Evolutionary conservation across 2,329 filamentous ascomycete genomes (phyloP), one percentile per base, ranked within the genome.

Genomic region (Xylaria hypoxylon): DNA sequence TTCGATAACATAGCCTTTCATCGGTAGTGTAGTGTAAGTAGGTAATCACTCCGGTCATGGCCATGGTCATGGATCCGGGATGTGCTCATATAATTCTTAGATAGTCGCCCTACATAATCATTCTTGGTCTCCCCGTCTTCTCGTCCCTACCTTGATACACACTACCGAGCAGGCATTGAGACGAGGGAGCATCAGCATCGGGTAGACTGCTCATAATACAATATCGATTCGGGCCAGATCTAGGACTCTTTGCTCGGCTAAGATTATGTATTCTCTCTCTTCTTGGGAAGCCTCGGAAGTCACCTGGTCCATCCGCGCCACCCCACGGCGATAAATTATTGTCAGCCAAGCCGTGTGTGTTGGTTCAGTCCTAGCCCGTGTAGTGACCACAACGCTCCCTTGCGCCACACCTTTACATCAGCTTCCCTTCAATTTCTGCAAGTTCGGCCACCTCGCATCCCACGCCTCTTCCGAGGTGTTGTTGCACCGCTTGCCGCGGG

Each of bases 401-500:
- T 61, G 50, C 58, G 66, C 61, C 66, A 70, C 66, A 64, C 24
- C 22, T 67, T 62, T 62, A 69, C 66, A 65, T 67, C 59, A 57
- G 50, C 53, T 67, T 67, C 60, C 45, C 59, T 40, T 52, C 62
- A 56, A 58, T 56, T 65, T 52, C 64, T 56, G 47, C 57, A 62
- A 62, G 61, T 50, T 50, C 28, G 50, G 58, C 35, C 40, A 24
- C 45, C 65, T 42, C 47, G 31, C 51, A 24, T 56, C 42, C 28
- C 38, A 63, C 62, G 59, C 62, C 58, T 63, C 61, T 61, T 48
- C 59, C 55, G 62, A 68, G 52, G 58, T 53, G 24, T 67, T 44
- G 68, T 69, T 61, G 58, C 55, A 70, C 66, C 61, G 58, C 66
- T 66, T 61, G 60, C 58, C 63, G 64, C 61, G 62, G 70, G 67